These are phyloP conservation scores for Aspergillus sparsus DNA, from an alignment of 495 filamentous ascomycete species.

Conservation along the genomic window DNA sequence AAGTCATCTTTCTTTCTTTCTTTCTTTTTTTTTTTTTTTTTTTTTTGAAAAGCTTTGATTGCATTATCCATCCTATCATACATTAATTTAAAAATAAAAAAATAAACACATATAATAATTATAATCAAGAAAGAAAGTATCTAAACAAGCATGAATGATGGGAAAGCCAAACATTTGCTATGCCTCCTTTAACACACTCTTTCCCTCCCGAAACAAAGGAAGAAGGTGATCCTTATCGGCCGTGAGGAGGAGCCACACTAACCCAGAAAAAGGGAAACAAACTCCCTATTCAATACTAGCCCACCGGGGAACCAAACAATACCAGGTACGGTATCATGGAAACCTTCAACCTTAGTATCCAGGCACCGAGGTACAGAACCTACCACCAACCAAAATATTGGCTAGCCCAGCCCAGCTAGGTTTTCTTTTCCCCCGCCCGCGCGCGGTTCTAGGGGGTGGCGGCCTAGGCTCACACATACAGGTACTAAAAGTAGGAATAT, in stretches of 20 bases:
- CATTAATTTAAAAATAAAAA: not conserved
- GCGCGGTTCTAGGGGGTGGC: conserved; percentile 45
- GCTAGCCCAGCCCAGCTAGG: conserved; percentile 25
- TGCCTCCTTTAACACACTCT: not conserved
- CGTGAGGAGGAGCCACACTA: no score
- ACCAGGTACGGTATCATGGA: conserved; percentile 24
- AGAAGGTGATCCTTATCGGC: no score
- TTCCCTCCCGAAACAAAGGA: no score
- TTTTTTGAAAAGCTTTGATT: no score
- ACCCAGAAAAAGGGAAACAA: no score
- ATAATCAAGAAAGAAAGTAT: not conserved
- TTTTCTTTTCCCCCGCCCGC: conserved; percentile 31
- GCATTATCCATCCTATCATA: no score
- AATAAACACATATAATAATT: not conserved
- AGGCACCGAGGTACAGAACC: conserved; percentile 14
- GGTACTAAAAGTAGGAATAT: no score
- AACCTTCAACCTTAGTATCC: conserved; percentile 1
- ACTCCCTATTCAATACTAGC: conserved; percentile 14
- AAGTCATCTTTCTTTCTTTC: not conserved
- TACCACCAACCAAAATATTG: conserved; percentile 23
- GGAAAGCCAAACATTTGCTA: not conserved
- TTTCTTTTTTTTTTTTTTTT: not conserved
- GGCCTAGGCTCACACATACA: conserved; percentile 22
- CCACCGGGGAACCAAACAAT: conserved; percentile 14
- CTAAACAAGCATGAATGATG: not conserved